Percentiles rank a stretch among this genome's conserved stretches.
These are phyloP conservation scores for Solanum chilense DNA, from an alignment of 257 asterid species.

Conservation along the genomic window DNA sequence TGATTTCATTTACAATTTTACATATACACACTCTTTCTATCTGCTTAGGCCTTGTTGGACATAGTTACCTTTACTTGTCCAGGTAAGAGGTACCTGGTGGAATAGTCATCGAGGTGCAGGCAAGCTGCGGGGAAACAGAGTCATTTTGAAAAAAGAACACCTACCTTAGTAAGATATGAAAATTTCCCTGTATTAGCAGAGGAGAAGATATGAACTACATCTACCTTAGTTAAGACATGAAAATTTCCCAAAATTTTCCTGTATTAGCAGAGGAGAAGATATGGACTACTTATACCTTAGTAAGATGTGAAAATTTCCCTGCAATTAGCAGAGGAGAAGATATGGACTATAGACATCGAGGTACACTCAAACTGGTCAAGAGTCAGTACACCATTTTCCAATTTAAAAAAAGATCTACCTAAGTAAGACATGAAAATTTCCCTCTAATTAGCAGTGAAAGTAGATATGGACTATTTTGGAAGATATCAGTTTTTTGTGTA, in stretches of 20 bases:
- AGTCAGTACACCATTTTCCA: neutral
- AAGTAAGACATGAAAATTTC: neutral
- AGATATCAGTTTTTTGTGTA: neutral
- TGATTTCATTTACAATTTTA: neutral
- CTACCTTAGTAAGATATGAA: neutral
- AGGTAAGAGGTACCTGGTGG: neutral
- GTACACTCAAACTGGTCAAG: neutral
- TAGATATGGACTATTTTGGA: neutral
- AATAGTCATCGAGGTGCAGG: neutral
- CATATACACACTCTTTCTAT: neutral
- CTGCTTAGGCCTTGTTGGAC: neutral
- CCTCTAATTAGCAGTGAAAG: neutral
- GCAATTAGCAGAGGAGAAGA: neutral
- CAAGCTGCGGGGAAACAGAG: neutral
- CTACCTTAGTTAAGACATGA: neutral
- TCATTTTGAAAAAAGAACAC: neutral
- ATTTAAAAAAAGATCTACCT: neutral
- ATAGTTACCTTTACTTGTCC: neutral
- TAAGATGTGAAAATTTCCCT: neutral
- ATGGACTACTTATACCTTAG: neutral
- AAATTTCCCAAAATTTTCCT: neutral
- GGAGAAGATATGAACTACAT: neutral
- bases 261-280: neutral
- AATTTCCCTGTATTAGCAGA: neutral
- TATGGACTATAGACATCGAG: neutral